Conservation (phyloP, 1,284 basidiomycete species). For the Vanrija sp. region DNA sequence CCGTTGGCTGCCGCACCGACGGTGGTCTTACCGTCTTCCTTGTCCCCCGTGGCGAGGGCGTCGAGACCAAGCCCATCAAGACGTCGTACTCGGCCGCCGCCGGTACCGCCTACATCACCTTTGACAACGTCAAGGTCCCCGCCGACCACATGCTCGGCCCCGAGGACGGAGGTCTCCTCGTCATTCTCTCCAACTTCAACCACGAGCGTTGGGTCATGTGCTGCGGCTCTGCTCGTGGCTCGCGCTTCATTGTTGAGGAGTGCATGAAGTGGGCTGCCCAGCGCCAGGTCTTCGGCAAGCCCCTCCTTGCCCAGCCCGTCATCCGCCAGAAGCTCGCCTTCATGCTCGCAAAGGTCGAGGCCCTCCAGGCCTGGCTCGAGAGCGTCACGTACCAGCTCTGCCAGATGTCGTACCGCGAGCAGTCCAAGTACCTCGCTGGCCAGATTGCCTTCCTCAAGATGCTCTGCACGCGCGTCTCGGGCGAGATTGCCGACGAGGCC, state of each 20-base stretch:
- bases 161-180: conserved; percentile 75
- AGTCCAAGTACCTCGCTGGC: conserved; percentile 53
- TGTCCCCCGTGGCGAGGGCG: conserved; percentile 69
- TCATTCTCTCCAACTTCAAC: conserved; percentile 58
- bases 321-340: conserved; percentile 76
- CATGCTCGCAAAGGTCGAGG: conserved; percentile 81
- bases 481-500: conserved; percentile 53
- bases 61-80: conserved; percentile 82
- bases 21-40: conserved; percentile 84
- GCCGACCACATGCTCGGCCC: conserved; percentile 78
- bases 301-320: conserved; percentile 74
- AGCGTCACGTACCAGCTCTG: conserved; percentile 88
- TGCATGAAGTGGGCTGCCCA: conserved; percentile 63
- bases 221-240: conserved; percentile 35
- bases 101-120: conserved; percentile 73
- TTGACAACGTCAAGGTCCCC: conserved; percentile 78
- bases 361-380: conserved; percentile 83
- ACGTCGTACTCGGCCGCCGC: conserved; percentile 78
- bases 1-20: conserved; percentile 48
- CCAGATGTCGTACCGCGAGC: conserved; percentile 67
- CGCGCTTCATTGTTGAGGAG: conserved; percentile 45
- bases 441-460: conserved; percentile 57
- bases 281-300: conserved; percentile 80
- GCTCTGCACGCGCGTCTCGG: conserved; percentile 53
- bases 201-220: conserved; percentile 45